Evolutionary conservation across 2,329 filamentous ascomycete species (phyloP).

Genomic region (Herpotrichia juniperi): DNA sequence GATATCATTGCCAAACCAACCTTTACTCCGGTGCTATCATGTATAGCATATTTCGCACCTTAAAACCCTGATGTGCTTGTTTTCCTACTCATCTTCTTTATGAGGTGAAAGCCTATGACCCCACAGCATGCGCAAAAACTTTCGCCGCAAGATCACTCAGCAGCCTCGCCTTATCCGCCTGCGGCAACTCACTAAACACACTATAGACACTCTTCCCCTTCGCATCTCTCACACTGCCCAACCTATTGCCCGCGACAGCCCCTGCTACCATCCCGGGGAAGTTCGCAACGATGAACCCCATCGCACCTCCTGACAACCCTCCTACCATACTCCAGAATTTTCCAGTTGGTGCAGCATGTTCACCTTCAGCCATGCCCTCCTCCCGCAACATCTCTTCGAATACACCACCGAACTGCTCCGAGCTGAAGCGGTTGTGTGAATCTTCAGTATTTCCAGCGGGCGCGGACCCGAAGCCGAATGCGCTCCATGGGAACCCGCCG

Average conservation of each 20-base stretch:
- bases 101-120: slow-evolving; percentile 14
- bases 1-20: slow-evolving; percentile 23
- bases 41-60: not conserved
- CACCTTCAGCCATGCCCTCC: slow-evolving; percentile 72
- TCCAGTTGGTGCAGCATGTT: slow-evolving; percentile 64
- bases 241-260: slow-evolving; percentile 86
- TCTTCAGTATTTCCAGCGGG: slow-evolving; percentile 52
- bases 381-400: slow-evolving; percentile 62
- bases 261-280: slow-evolving; percentile 88
- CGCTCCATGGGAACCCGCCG: slow-evolving; percentile 77
- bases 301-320: slow-evolving; percentile 81
- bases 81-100: no score
- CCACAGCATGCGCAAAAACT: slow-evolving; percentile 80
- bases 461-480: slow-evolving; percentile 63
- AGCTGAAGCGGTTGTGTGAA: slow-evolving; percentile 63
- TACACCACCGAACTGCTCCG: slow-evolving; percentile 81
- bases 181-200: slow-evolving; percentile 88
- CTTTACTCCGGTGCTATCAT: slow-evolving; percentile 7
- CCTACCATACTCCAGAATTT: slow-evolving; percentile 89
- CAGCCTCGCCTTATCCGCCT: slow-evolving; percentile 78
- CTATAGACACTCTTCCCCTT: slow-evolving; percentile 94
- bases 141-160: slow-evolving; percentile 84
- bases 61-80: not conserved
- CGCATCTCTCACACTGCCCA: slow-evolving; percentile 88
- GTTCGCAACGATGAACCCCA: slow-evolving; percentile 96